Evolutionary conservation across 2,329 filamentous ascomycete genomes (phyloP).

Genomic region (Sphaerulina vaccinii): DNA sequence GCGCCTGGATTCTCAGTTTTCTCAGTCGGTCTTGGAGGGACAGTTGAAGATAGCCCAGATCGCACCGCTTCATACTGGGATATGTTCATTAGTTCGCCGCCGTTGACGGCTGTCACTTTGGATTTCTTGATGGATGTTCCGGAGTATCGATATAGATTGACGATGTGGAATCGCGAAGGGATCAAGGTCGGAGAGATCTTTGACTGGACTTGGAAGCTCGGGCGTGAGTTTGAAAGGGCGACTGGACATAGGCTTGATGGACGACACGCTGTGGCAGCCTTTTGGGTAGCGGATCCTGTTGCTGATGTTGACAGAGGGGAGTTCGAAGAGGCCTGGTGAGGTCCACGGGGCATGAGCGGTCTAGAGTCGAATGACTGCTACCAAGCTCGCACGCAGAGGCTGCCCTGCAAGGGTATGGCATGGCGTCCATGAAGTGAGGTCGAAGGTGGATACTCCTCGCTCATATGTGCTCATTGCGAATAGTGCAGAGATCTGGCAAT

Average conservation of each 20-base stretch:
- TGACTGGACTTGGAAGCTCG: slow-evolving; percentile 19
- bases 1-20: too few relatives aligned
- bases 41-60: background rate
- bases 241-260: background rate
- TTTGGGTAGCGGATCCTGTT: background rate
- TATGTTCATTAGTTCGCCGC: slow-evolving; percentile 15
- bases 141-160: slow-evolving; percentile 4
- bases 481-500: background rate
- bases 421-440: background rate
- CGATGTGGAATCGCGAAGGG: slow-evolving; percentile 12
- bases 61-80: slow-evolving; percentile 7
- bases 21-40: slow-evolving; percentile 11
- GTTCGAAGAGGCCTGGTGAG: background rate
- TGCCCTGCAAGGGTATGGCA: background rate
- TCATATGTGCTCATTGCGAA: background rate
- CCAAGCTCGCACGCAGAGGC: too few relatives aligned
- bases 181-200: slow-evolving; percentile 17
- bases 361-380: too few relatives aligned
- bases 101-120: slow-evolving; percentile 10
- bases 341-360: too few relatives aligned
- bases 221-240: slow-evolving; percentile 1
- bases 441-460: background rate
- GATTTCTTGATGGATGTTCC: slow-evolving; percentile 11
- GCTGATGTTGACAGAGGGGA: background rate
- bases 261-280: slow-evolving; percentile 1